Conservation (phyloP, 352 stramenopile genomes). For the Phytophthora brassicae region DNA sequence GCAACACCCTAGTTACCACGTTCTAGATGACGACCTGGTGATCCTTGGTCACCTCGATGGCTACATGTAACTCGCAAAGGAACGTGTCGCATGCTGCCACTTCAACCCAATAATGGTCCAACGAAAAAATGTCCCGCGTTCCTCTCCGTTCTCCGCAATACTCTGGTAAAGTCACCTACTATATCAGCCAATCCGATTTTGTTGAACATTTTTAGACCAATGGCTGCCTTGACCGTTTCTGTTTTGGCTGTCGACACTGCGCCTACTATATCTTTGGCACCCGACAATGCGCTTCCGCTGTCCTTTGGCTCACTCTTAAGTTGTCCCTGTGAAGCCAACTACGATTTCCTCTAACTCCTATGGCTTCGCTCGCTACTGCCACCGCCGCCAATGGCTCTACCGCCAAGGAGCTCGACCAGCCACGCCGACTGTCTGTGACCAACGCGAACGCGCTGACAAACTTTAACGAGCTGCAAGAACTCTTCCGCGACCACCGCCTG, state of each 20-base stretch:
- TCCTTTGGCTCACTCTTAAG: background rate
- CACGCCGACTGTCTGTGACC: constrained; percentile 60
- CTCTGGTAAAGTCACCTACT: background rate
- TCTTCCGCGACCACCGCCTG: constrained; percentile 59
- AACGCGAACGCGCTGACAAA: constrained; percentile 77
- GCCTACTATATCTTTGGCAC: no score
- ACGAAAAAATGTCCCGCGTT: background rate
- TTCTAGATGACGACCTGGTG: constrained; percentile 49
- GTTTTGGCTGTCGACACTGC: constrained; percentile 27
- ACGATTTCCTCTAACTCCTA: constrained; percentile 7
- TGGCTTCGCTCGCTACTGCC: constrained; percentile 14
- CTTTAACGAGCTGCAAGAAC: constrained; percentile 55
- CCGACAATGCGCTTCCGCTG: no score
- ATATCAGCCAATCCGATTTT: constrained; percentile 13
- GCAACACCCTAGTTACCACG: constrained; percentile 29
- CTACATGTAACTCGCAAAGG: no score
- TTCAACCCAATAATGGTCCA: constrained; percentile 15
- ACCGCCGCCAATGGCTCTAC: background rate
- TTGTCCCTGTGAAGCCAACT: background rate
- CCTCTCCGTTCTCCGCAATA: no score
- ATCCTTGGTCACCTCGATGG: constrained; percentile 40
- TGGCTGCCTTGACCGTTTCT: constrained; percentile 14
- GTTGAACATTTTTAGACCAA: constrained; percentile 22
- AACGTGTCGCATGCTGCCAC: background rate
- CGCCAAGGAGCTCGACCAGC: constrained; percentile 24